Evolutionary conservation across 2,329 filamentous ascomycete species (phyloP), one percentile per base, ranked within the genome.

Genomic region (Diaporthe nobilis): DNA sequence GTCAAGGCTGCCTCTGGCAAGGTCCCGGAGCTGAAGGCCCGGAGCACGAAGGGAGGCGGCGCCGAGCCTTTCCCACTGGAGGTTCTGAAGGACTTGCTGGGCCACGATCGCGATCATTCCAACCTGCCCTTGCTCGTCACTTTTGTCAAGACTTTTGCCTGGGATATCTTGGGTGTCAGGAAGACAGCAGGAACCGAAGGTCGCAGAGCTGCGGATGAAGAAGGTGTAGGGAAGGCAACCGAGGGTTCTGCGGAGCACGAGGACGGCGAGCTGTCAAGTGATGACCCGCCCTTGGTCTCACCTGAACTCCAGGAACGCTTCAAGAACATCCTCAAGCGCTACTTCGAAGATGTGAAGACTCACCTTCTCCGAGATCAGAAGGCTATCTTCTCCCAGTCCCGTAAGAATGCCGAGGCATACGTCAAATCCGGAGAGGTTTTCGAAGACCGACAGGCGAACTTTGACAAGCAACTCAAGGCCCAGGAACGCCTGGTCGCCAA

Each of bases 371-470:
- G 94, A n/a, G 95, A 98, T 80, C 97, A 99, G 83, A 97, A 98
- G 83, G 93, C 94, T 55, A 93, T 99, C 55, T 91, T 92, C 72
- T 92, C 91, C 37, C 97, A 99, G 85, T 95, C 94, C 72, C 94
- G 95, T 78, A 95, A 96, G 79, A 99, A 99, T 85, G 96, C 97
- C 0, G 97, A 99, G 84, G 97, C 96, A 8, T 99, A 99, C 81
- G 96, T 99, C 80, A 98, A 98, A 82, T 98, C 97, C 51, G 97
- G 97, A 2, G 97, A 99, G 82, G 96, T 99, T 7, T 98, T 99
- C 78, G 97, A 99, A 83, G 97, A 99, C 81, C 94, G 97, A 70
- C 97, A 99, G 83, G 92, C 95, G 72, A 98, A 96, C 82, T 98
- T 97, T 79, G 97, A 99, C 83, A 98, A 96, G 84, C 94, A 97